These are phyloP conservation scores for Kwoniella dendrophila DNA, from an alignment of 768 basidiomycete genomes.

Conservation along the genomic window DNA sequence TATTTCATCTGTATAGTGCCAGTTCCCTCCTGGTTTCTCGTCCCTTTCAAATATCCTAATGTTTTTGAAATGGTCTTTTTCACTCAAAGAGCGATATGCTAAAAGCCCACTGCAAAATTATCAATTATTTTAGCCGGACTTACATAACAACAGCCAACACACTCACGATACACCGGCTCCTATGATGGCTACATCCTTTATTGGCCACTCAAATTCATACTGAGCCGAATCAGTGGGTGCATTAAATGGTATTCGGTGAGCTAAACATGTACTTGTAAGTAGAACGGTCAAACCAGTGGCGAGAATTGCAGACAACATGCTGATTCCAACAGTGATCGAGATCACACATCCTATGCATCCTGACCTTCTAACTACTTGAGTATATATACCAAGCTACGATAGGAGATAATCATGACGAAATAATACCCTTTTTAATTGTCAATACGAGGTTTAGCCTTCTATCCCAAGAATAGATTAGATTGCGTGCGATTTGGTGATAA, in stretches of 20 bases:
- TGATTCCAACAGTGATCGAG: too few species aligned
- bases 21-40: slow-evolving; percentile 32
- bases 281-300: background rate
- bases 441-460: too few species aligned
- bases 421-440: too few species aligned
- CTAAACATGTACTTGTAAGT: background rate
- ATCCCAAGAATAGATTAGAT: slow-evolving; percentile 12
- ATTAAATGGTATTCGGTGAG: background rate
- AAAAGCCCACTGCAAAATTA: slow-evolving; percentile 18
- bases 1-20: slow-evolving; percentile 32
- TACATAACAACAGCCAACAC: background rate
- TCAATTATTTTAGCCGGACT: too few species aligned
- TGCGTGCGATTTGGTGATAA: slow-evolving; percentile 15
- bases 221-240: background rate
- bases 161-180: slow-evolving; percentile 36
- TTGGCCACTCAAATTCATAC: slow-evolving; percentile 28
- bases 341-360: too few species aligned
- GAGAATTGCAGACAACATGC: background rate
- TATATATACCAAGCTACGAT: too few species aligned
- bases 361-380: too few species aligned
- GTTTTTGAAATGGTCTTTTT: slow-evolving; percentile 9
- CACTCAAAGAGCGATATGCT: slow-evolving; percentile 13
- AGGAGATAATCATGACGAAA: too few species aligned
- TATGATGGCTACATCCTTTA: slow-evolving; percentile 38
- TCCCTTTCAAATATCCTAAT: slow-evolving; percentile 37